Conservation (phyloP, 371 early-diverging fungal genomes). For the Enterospora canceri region DNA sequence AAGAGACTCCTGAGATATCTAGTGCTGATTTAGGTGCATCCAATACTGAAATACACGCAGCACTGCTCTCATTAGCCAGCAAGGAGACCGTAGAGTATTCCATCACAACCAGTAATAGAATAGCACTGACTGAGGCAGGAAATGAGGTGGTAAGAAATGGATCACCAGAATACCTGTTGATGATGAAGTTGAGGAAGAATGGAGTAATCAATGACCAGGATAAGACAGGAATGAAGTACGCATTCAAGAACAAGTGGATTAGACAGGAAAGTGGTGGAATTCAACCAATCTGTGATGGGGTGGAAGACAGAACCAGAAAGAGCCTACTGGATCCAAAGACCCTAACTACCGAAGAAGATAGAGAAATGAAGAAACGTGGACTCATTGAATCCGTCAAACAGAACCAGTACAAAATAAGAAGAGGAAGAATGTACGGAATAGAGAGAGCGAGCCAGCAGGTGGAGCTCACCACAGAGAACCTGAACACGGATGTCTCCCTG, state of each 20-base stretch:
- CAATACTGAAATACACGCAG: constrained; percentile 29
- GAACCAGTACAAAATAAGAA: constrained; percentile 63
- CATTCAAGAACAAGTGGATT: constrained; percentile 50
- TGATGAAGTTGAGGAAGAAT: constrained; percentile 7
- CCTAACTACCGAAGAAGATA: constrained; percentile 19
- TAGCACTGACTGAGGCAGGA: constrained; percentile 43
- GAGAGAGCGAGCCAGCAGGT: constrained; percentile 68
- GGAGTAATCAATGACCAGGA: constrained; percentile 8
- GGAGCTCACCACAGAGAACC: constrained; percentile 86
- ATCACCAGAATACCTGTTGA: constrained; percentile 41
- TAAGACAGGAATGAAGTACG: constrained; percentile 31
- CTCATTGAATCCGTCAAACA: constrained; percentile 39
- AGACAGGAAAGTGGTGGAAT: constrained; percentile 22
- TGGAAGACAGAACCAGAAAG: constrained; percentile 20
- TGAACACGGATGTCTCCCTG: constrained; percentile 62
- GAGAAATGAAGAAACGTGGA: constrained; percentile 47
- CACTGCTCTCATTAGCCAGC: constrained; percentile 36
- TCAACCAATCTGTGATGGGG: no score
- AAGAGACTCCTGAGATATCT: constrained; percentile 2
- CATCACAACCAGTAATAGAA: constrained; percentile 8
- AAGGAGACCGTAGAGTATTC: constrained; percentile 26
- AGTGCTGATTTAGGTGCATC: constrained; percentile 10
- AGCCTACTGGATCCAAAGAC: neutral
- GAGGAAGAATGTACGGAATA: constrained; percentile 72
- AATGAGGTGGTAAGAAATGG: constrained; percentile 36